Conservation (phyloP, 768 basidiomycete species). For the Lactarius evosmus region DNA sequence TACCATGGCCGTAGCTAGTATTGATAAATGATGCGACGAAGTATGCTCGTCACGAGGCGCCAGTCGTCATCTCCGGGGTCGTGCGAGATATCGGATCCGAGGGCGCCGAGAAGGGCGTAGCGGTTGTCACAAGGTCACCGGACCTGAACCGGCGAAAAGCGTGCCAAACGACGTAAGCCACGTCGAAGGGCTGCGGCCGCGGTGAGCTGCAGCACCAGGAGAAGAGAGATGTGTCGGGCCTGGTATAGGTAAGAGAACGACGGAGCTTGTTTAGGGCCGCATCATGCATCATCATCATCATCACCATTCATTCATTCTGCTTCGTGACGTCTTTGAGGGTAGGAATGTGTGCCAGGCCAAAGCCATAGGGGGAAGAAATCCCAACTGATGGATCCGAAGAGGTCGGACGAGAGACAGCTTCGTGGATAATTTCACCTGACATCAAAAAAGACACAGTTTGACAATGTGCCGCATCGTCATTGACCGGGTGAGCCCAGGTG, state of each 20-base stretch:
- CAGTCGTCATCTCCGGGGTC: slow-evolving; percentile 14
- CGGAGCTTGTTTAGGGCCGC: neutral
- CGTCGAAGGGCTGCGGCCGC: slow-evolving; percentile 13
- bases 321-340: slow-evolving; percentile 1
- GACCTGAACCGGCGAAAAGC: slow-evolving; percentile 1
- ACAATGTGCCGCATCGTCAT: neutral
- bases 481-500: neutral
- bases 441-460: slow-evolving; percentile 12
- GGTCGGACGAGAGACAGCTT: slow-evolving; percentile 12
- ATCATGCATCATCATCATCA: slow-evolving; percentile 7
- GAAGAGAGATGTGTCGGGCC: neutral
- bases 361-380: neutral
- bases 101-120: neutral
- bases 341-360: slow-evolving; percentile 5
- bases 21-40: slow-evolving; percentile 3
- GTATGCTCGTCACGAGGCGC: slow-evolving; percentile 16
- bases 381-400: slow-evolving; percentile 13
- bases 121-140: slow-evolving; percentile 14
- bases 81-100: slow-evolving; percentile 18
- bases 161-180: slow-evolving; percentile 19
- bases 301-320: slow-evolving; percentile 6
- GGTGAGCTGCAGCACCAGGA: slow-evolving; percentile 1
- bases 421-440: slow-evolving; percentile 5
- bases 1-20: neutral
- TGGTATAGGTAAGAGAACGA: neutral